Evolutionary conservation across 306 rosid species (phyloP).

Genomic region (Glycine latifolia): DNA sequence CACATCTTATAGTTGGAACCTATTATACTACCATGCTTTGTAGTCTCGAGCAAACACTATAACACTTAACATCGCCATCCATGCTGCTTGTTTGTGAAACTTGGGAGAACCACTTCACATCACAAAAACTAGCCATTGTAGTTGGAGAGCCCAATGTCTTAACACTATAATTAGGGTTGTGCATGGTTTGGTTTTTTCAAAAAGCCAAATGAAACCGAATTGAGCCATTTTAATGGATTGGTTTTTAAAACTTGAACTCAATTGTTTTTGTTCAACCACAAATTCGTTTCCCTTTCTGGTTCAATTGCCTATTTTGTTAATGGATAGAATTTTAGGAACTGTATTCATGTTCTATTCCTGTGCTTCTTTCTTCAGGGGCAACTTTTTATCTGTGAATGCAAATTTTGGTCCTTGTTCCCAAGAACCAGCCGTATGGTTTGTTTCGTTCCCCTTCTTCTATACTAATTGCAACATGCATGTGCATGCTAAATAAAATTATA

Average conservation of each 20-base stretch:
- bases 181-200: too few relatives aligned
- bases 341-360: conserved; percentile 37
- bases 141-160: too few relatives aligned
- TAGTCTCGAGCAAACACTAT: too few relatives aligned
- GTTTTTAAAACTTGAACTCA: background rate
- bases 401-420: conserved; percentile 60
- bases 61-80: too few relatives aligned
- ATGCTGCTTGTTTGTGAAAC: too few relatives aligned
- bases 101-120: too few relatives aligned
- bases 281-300: background rate
- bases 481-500: conserved; percentile 36
- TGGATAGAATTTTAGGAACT: conserved; percentile 21
- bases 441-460: conserved; percentile 14
- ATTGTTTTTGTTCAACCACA: conserved; percentile 1
- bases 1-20: too few relatives aligned
- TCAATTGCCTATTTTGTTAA: conserved; percentile 1
- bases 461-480: conserved; percentile 15
- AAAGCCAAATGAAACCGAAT: too few relatives aligned
- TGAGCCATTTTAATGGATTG: too few relatives aligned
- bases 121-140: too few relatives aligned
- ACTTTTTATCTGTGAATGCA: conserved; percentile 46
- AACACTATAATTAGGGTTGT: too few relatives aligned
- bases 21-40: too few relatives aligned
- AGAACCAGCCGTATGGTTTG: conserved; percentile 68
- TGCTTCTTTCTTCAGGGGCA: conserved; percentile 62